A percentile compares a stretch with the other conserved stretches of the same genome.
Conservation (phyloP, 2,329 filamentous ascomycete species). For the Didymella sp. region DNA sequence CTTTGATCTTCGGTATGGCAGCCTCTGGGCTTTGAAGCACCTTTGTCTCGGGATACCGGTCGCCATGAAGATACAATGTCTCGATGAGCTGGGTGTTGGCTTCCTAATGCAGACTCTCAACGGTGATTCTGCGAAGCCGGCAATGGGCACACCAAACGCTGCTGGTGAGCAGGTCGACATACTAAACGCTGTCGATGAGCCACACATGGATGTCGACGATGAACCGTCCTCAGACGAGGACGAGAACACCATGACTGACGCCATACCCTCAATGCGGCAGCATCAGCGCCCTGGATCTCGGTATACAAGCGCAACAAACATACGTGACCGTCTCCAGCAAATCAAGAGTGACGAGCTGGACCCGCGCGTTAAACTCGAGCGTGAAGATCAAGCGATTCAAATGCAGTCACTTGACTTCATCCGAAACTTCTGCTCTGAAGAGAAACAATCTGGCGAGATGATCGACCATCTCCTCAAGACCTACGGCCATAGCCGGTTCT, state of each 20-base stretch:
- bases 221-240: slow-evolving; percentile 53
- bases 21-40: slow-evolving; percentile 93
- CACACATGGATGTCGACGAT: slow-evolving; percentile 52
- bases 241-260: slow-evolving; percentile 56
- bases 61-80: slow-evolving; percentile 75
- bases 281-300: slow-evolving; percentile 48
- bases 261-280: slow-evolving; percentile 49
- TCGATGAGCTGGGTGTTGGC: slow-evolving; percentile 77
- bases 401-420: slow-evolving; percentile 91
- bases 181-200: slow-evolving; percentile 60
- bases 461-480: slow-evolving; percentile 82
- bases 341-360: slow-evolving; percentile 71
- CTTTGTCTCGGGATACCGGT: slow-evolving; percentile 76
- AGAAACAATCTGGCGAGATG: slow-evolving; percentile 66
- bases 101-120: slow-evolving; percentile 84
- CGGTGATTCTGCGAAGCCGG: slow-evolving; percentile 57
- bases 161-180: slow-evolving; percentile 67
- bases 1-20: slow-evolving; percentile 80
- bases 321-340: slow-evolving; percentile 52
- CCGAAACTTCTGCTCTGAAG: slow-evolving; percentile 81
- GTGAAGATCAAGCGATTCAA: slow-evolving; percentile 84
- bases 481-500: slow-evolving; percentile 78
- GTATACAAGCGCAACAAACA: slow-evolving; percentile 46
- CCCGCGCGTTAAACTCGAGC: slow-evolving; percentile 70
- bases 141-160: slow-evolving; percentile 65